Conservation (phyloP, 768 basidiomycete genomes). For the Podaxis sp. region DNA sequence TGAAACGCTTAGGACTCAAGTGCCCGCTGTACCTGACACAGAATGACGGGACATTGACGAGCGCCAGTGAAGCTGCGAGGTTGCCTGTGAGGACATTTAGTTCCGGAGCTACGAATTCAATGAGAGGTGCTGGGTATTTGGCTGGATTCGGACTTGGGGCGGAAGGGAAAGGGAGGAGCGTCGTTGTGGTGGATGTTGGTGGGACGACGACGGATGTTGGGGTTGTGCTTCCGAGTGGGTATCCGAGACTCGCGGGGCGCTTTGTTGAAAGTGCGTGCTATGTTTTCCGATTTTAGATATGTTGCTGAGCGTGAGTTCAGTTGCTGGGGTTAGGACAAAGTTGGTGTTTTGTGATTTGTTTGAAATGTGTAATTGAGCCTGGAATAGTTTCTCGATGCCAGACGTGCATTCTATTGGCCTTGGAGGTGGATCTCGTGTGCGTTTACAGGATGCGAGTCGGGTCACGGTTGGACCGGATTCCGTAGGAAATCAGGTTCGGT, state of each 20-base stretch:
- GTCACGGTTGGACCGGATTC: constrained; percentile 64
- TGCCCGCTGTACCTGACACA: constrained; percentile 59
- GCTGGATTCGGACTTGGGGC: constrained; percentile 33
- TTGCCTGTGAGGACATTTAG: constrained; percentile 65
- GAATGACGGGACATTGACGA: constrained; percentile 56
- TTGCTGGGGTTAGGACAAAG: constrained; percentile 60
- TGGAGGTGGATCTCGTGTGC: constrained; percentile 60
- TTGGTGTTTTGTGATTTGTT: constrained; percentile 3
- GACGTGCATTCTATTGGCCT: constrained; percentile 58
- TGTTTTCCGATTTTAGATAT: neutral
- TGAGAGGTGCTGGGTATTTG: constrained; percentile 65
- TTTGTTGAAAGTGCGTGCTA: constrained; percentile 41
- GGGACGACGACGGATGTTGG: constrained; percentile 69
- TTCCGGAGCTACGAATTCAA: constrained; percentile 65
- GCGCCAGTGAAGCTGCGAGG: constrained; percentile 44
- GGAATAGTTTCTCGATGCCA: constrained; percentile 49
- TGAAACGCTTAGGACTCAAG: constrained; percentile 40
- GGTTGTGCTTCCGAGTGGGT: constrained; percentile 55
- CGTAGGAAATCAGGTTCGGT: constrained; percentile 46
- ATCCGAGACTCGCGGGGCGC: constrained; percentile 62
- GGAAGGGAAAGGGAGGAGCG: constrained; percentile 23
- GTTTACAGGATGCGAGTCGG: constrained; percentile 29
- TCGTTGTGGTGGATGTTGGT: constrained; percentile 61
- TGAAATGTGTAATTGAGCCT: neutral
- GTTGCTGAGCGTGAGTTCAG: constrained; percentile 15